These are phyloP conservation scores for Penicillium brevicompactum DNA, from an alignment of 2,329 filamentous ascomycete species.

Conservation along the genomic window DNA sequence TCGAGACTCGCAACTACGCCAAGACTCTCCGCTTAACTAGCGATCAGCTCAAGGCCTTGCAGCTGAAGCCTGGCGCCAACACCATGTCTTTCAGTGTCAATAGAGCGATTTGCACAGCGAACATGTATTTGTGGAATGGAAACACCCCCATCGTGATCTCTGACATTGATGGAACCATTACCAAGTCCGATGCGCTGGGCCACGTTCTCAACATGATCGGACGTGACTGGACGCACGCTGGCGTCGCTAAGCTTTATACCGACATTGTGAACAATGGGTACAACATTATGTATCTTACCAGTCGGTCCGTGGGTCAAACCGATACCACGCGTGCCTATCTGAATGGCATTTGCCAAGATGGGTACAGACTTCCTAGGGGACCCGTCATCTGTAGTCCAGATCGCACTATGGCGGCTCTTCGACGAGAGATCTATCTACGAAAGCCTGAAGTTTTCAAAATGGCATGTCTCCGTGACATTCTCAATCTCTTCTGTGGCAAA, in stretches of 20 bases:
- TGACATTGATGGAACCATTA: conserved; percentile 98
- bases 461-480: conserved; percentile 93
- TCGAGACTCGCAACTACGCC: conserved; percentile 85
- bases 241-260: conserved; percentile 94
- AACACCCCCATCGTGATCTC: conserved; percentile 95
- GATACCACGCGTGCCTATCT: conserved; percentile 89
- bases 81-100: conserved; percentile 96
- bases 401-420: conserved; percentile 86
- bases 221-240: conserved; percentile 95
- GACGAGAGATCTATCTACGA: conserved; percentile 89
- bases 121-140: conserved; percentile 91
- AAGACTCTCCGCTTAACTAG: conserved; percentile 95
- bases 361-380: conserved; percentile 80
- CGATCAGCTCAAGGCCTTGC: conserved; percentile 85
- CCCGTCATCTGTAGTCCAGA: conserved; percentile 96
- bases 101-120: conserved; percentile 84
- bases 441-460: conserved; percentile 99
- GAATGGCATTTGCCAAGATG: conserved; percentile 84
- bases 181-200: conserved; percentile 91
- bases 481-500: conserved; percentile 77
- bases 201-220: conserved; percentile 97
- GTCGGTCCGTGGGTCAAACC: conserved; percentile 87
- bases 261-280: conserved; percentile 96
- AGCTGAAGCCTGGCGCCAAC: conserved; percentile 84
- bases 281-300: conserved; percentile 98